phyloP scores from a whole-genome alignment of 805 yeast species.

The Kodamaea kaohsiungensis region DNA sequence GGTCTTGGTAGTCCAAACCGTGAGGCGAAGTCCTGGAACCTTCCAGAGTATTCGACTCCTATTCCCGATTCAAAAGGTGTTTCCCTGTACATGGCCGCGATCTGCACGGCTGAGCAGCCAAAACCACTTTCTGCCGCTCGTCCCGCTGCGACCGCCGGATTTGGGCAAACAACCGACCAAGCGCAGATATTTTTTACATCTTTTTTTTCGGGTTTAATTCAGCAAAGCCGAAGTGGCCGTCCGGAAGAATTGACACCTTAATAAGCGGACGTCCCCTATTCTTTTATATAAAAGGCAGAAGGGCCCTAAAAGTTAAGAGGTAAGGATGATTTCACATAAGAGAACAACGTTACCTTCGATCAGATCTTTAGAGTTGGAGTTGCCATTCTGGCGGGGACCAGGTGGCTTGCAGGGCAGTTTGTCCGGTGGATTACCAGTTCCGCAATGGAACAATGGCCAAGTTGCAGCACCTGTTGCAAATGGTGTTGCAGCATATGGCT shows the following conservation, averaged over 20 bases:
- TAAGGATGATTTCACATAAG: conserved; percentile 8
- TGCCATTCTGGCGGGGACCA: conserved; percentile 10
- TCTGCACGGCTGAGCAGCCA: background rate
- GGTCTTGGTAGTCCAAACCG: background rate
- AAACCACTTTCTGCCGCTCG: background rate
- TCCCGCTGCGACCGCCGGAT: background rate
- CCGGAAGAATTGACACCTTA: conserved; percentile 1
- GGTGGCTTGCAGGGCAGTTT: background rate
- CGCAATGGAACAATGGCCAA: background rate
- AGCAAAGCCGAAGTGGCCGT: background rate
- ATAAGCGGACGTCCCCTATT: background rate
- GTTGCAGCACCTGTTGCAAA: background rate
- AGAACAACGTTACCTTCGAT: conserved; percentile 33
- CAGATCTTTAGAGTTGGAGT: conserved; percentile 35
- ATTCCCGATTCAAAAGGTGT: background rate
- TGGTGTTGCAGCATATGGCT: background rate
- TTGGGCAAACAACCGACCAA: background rate
- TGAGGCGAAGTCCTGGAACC: background rate
- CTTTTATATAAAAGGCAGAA: background rate
- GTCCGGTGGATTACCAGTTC: background rate
- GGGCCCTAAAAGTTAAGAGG: background rate
- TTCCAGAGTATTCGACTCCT: background rate
- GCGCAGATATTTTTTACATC: background rate
- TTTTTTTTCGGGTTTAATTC: background rate
- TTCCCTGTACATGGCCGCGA: background rate